Evolutionary conservation across 2,329 filamentous ascomycete species (phyloP).

Genomic region (Penicillium frequentans): DNA sequence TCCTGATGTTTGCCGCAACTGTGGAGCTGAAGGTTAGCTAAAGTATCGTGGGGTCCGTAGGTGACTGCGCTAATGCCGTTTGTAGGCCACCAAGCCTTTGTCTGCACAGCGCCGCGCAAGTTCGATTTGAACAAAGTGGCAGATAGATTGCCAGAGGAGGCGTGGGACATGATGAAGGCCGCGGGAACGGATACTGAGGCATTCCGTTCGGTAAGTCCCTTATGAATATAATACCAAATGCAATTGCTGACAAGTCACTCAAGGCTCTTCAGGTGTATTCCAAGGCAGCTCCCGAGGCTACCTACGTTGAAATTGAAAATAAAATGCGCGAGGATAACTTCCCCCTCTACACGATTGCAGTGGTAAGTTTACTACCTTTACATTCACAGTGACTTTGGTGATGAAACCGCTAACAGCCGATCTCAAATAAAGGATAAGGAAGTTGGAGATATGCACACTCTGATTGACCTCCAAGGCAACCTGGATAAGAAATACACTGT

Average conservation of each 20-base stretch:
- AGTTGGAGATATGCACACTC: conserved; percentile 45
- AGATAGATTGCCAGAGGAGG: conserved; percentile 49
- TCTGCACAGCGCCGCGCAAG: conserved; percentile 47
- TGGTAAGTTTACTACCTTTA: conserved; percentile 32
- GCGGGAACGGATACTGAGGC: conserved; percentile 54
- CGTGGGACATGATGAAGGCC: conserved; percentile 51
- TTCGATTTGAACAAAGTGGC: conserved; percentile 46
- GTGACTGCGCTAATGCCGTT: neutral
- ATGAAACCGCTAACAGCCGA: neutral
- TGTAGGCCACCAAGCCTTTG: conserved; percentile 45
- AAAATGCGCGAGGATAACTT: conserved; percentile 50
- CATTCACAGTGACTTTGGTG: neutral
- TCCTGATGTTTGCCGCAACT: conserved; percentile 48
- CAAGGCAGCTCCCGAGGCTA: conserved; percentile 48
- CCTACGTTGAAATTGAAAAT: conserved; percentile 51
- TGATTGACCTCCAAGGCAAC: conserved; percentile 56
- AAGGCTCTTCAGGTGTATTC: conserved; percentile 52
- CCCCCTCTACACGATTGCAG: conserved; percentile 54
- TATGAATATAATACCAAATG: neutral
- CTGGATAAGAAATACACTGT: conserved; percentile 52
- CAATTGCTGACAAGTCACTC: conserved; percentile 8
- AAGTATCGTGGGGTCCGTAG: neutral
- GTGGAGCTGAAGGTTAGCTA: conserved; percentile 43
- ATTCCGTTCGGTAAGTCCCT: conserved; percentile 45
- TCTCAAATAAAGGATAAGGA: conserved; percentile 40